Conservation (phyloP, 139 green algal genomes). For the Chlorella ohadii region DNA sequence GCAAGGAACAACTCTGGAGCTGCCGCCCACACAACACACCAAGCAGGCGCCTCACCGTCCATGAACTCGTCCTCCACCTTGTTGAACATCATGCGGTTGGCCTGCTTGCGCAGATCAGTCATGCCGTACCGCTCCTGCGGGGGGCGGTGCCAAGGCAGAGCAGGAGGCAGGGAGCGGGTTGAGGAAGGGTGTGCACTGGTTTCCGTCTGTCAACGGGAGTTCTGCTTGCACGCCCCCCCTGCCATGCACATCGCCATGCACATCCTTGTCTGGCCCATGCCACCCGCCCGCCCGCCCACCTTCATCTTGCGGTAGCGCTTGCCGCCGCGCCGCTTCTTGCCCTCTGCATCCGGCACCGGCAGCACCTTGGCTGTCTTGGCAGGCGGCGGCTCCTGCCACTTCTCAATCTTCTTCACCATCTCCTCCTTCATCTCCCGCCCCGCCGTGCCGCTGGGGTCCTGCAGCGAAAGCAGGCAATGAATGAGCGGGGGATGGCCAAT, state of each 20-base stretch:
- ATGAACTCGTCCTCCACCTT: constrained; percentile 81
- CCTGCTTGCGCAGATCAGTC: constrained; percentile 89
- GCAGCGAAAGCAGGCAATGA: too few species aligned
- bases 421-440: constrained; percentile 72
- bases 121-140: constrained; percentile 83
- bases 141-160: too few species aligned
- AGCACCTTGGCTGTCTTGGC: constrained; percentile 90
- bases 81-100: constrained; percentile 97
- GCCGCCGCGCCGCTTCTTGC: constrained; percentile 93
- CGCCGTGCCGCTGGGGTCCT: constrained; percentile 46
- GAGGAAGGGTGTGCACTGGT: too few species aligned
- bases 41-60: constrained; percentile 61
- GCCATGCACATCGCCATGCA: too few species aligned
- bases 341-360: constrained; percentile 85
- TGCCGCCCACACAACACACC: too few species aligned
- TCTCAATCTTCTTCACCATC: constrained; percentile 94
- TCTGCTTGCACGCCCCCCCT: too few species aligned
- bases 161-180: too few species aligned
- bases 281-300: not conserved
- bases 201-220: too few species aligned
- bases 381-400: constrained; percentile 98
- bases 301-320: constrained; percentile 92
- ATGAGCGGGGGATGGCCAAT: too few species aligned
- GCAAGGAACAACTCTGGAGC: too few species aligned
- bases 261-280: too few species aligned